Conservation (phyloP, 1,139 yeast species). For the Candida sp. region DNA sequence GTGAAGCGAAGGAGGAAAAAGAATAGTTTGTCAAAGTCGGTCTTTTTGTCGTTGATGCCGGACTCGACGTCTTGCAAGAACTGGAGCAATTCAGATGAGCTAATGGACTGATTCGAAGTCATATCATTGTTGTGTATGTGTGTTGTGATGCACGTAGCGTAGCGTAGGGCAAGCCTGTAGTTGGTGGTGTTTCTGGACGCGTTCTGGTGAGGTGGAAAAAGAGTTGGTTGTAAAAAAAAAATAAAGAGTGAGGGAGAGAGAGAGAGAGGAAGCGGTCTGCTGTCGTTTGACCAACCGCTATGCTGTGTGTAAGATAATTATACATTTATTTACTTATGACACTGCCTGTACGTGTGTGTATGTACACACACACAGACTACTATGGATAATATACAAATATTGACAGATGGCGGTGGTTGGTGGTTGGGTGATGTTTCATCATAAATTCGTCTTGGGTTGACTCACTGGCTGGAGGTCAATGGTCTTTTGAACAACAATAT, state of each 20-base stretch:
- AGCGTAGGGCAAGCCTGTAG: too few relatives aligned
- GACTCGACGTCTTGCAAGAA: conserved; percentile 41
- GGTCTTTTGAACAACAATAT: conserved; percentile 86
- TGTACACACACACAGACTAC: neutral
- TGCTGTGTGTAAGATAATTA: neutral
- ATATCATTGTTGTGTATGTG: conserved; percentile 8
- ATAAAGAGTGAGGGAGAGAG: too few relatives aligned
- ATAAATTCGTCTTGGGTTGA: neutral
- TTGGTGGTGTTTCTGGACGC: neutral
- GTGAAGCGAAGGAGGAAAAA: conserved; percentile 39
- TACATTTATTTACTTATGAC: conserved; percentile 1
- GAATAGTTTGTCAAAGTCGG: conserved; percentile 41
- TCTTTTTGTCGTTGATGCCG: conserved; percentile 36
- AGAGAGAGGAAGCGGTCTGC: neutral
- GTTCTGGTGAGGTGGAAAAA: neutral
- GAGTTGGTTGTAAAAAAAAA: neutral
- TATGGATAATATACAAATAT: neutral
- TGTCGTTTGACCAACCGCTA: neutral
- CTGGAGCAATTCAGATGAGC: conserved; percentile 29
- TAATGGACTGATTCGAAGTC: conserved; percentile 17
- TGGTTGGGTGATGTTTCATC: neutral
- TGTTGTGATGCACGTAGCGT: too few relatives aligned
- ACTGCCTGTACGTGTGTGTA: neutral
- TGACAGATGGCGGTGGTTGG: neutral
- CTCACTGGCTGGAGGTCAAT: conserved; percentile 32